Conservation (phyloP, 2,329 filamentous ascomycete species). For the Verticillium alfalfae region DNA sequence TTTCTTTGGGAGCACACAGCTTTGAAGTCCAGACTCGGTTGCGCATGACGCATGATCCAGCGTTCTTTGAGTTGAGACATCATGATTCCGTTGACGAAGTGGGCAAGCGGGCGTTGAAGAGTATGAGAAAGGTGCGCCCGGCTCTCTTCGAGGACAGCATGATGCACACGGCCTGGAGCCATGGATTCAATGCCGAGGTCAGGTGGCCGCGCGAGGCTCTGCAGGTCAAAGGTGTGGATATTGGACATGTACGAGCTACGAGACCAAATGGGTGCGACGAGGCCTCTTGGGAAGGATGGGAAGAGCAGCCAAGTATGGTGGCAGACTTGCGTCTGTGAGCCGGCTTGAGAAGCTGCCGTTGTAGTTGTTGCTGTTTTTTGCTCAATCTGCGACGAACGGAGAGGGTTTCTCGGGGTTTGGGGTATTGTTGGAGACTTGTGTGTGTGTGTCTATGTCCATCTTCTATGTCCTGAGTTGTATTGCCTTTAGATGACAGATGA, state of each 20-base stretch:
- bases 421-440: not conserved
- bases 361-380: no score
- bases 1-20: constrained; percentile 39
- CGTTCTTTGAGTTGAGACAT: constrained; percentile 50
- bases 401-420: no score
- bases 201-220: constrained; percentile 33
- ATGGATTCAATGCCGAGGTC: constrained; percentile 24
- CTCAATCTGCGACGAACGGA: no score
- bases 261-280: constrained; percentile 44
- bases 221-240: constrained; percentile 26
- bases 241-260: constrained; percentile 28
- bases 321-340: not conserved
- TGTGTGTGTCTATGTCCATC: not conserved
- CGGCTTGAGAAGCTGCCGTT: not conserved
- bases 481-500: not conserved
- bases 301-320: constrained; percentile 25
- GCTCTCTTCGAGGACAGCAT: constrained; percentile 19
- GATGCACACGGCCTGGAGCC: constrained; percentile 22
- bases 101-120: constrained; percentile 45
- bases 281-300: constrained; percentile 48
- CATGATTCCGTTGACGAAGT: constrained; percentile 55
- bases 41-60: constrained; percentile 37
- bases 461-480: no score
- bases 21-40: constrained; percentile 39
- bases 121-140: constrained; percentile 36